Conservation (phyloP, 768 basidiomycete genomes). For the Boletus insuetus region DNA sequence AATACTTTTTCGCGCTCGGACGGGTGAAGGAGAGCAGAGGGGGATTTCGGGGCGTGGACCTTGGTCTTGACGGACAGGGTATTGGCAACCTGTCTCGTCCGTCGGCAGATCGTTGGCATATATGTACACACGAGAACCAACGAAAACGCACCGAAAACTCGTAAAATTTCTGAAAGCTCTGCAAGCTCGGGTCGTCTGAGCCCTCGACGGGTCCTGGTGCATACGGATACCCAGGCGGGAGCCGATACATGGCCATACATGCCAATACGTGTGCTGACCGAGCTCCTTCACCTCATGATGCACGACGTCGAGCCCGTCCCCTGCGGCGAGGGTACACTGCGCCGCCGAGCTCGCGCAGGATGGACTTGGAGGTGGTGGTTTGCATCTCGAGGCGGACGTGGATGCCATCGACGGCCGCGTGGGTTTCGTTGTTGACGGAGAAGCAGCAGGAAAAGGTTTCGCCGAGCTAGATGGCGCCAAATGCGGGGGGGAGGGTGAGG, state of each 20-base stretch:
- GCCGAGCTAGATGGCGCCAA: constrained; percentile 85
- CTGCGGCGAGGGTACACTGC: constrained; percentile 45
- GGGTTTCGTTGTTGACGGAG: constrained; percentile 77
- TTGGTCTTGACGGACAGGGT: constrained; percentile 95
- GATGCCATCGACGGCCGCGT: constrained; percentile 59
- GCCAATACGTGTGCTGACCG: constrained; percentile 86
- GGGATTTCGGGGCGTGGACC: constrained; percentile 74
- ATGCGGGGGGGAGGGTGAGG: constrained; percentile 77
- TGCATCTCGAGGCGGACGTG: constrained; percentile 82
- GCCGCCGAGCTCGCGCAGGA: constrained; percentile 64
- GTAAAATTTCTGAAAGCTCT: constrained; percentile 86
- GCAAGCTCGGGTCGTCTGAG: constrained; percentile 50
- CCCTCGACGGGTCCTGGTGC: constrained; percentile 49
- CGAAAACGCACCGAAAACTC: constrained; percentile 73
- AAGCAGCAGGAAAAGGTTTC: constrained; percentile 85
- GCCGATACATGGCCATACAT: constrained; percentile 80
- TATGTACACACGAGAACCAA: not conserved
- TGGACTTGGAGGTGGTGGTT: constrained; percentile 63
- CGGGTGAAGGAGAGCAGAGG: constrained; percentile 63
- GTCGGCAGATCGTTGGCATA: not conserved
- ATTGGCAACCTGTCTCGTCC: constrained; percentile 69
- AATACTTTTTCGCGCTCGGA: constrained; percentile 78
- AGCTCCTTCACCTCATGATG: constrained; percentile 92
- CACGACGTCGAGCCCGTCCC: constrained; percentile 64
- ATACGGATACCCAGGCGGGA: constrained; percentile 55